Percentiles rank a stretch among this genome's conserved stretches.
phyloP scores from a whole-genome alignment of 2,329 filamentous ascomycete genomes.

The Diaporthe sp. region DNA sequence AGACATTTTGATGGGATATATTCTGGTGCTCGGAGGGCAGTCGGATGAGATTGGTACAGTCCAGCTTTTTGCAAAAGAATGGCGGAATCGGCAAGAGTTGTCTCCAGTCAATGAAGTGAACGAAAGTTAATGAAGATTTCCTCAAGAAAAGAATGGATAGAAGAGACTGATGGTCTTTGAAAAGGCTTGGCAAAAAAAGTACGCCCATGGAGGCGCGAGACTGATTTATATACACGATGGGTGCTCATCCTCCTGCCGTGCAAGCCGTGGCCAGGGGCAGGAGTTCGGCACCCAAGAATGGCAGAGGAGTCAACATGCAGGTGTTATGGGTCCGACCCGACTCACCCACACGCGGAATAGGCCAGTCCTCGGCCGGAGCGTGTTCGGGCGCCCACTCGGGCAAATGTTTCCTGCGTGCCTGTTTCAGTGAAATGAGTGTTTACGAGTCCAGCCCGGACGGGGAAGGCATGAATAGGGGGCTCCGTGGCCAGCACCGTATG shows the following conservation, averaged over 20 bases:
- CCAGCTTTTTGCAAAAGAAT: slow-evolving; percentile 33
- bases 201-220: background rate
- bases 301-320: slow-evolving; percentile 4
- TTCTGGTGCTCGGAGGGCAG: background rate
- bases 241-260: background rate
- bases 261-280: background rate
- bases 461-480: background rate
- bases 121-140: slow-evolving; percentile 35
- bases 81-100: background rate
- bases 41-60: background rate
- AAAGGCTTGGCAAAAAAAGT: background rate
- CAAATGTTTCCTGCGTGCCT: slow-evolving; percentile 30
- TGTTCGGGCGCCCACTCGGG: slow-evolving; percentile 13
- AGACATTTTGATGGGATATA: slow-evolving; percentile 27
- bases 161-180: slow-evolving; percentile 12
- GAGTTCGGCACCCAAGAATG: background rate
- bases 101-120: slow-evolving; percentile 43
- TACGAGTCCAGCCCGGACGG: background rate
- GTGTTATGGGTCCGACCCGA: slow-evolving; percentile 5
- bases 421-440: slow-evolving; percentile 39
- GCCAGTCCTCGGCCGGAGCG: background rate
- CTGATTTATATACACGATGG: slow-evolving; percentile 30
- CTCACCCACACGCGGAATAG: background rate
- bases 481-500: background rate
- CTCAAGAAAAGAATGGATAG: slow-evolving; percentile 30